Conservation (phyloP, 2,329 filamentous ascomycete species). For the Neofusicoccum umdonicola region DNA sequence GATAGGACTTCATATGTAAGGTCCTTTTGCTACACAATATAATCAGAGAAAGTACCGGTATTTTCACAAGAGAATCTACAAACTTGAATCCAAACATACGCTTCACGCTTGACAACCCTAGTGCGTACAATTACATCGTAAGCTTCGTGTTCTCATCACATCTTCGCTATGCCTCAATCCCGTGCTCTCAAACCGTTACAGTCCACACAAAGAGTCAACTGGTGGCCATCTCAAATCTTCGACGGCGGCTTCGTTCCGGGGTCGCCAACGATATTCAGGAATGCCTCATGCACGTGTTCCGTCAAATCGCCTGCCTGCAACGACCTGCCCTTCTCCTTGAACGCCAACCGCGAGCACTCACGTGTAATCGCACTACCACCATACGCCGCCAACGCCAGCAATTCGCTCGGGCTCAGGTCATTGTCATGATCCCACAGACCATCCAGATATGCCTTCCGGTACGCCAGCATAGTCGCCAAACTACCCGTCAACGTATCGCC, state of each 20-base stretch:
- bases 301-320: slow-evolving; percentile 92
- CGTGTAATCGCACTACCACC: slow-evolving; percentile 85
- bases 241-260: slow-evolving; percentile 8
- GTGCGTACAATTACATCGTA: not conserved
- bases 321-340: slow-evolving; percentile 78
- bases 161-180: not conserved
- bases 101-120: no score
- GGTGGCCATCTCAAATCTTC: not conserved
- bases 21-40: no score
- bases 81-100: no score
- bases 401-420: slow-evolving; percentile 56
- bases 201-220: no score
- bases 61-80: no score
- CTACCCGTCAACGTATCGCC: slow-evolving; percentile 92
- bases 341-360: slow-evolving; percentile 85
- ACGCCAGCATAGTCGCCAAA: slow-evolving; percentile 83
- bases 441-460: slow-evolving; percentile 83
- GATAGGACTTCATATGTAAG: no score
- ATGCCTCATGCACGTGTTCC: slow-evolving; percentile 81
- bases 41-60: no score
- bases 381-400: slow-evolving; percentile 75
- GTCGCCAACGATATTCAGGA: slow-evolving; percentile 76
- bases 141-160: not conserved
- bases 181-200: no score
- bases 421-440: slow-evolving; percentile 67